Evolutionary conservation across 495 filamentous ascomycete species (phyloP).

Genomic region (Xylaria flabelliformis): DNA sequence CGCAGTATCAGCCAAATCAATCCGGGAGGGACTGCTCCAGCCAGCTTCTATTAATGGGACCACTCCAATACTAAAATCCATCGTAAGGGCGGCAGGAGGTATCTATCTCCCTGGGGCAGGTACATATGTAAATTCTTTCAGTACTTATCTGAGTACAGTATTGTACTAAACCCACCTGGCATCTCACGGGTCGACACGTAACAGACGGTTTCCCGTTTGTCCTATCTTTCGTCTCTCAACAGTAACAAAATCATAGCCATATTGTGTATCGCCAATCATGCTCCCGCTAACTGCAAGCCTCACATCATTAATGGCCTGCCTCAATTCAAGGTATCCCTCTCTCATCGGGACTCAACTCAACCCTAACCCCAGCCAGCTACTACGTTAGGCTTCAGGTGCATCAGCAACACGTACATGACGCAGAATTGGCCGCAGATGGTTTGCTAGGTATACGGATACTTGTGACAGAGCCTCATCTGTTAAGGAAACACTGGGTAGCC

Average conservation of each 20-base stretch:
- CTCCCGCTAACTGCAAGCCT: not conserved
- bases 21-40: not conserved
- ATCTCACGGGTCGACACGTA: not conserved
- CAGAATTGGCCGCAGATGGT: not conserved
- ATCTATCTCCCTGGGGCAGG: not conserved
- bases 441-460: slow-evolving; percentile 27
- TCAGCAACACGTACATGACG: slow-evolving; percentile 2
- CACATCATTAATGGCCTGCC: not conserved
- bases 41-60: not conserved
- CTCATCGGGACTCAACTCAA: not conserved
- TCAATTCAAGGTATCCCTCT: not conserved
- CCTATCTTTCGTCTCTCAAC: not conserved
- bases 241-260: not conserved
- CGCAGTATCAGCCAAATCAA: slow-evolving; percentile 1
- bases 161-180: not conserved
- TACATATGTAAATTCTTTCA: not conserved
- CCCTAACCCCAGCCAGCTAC: slow-evolving; percentile 4
- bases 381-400: not conserved
- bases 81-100: not conserved
- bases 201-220: not conserved
- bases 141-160: not conserved
- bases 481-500: slow-evolving; percentile 30
- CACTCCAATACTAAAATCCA: not conserved
- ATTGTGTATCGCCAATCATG: slow-evolving; percentile 3
- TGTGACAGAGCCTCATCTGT: slow-evolving; percentile 41